Evolutionary conservation across 805 yeast genomes (phyloP).

Genomic region (Clavispora asparagi): DNA sequence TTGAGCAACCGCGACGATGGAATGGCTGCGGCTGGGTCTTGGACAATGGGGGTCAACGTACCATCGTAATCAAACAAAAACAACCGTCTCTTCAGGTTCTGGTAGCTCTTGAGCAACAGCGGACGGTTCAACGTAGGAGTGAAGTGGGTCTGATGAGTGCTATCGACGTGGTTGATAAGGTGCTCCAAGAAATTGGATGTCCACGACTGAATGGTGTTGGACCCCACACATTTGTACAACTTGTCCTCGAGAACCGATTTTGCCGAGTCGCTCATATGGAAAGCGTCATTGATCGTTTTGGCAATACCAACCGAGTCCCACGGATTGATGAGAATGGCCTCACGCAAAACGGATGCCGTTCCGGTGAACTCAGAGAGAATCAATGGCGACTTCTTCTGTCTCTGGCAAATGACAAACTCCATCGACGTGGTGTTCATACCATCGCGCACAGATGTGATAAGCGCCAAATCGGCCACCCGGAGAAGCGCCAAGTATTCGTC

Average conservation of each 20-base stretch:
- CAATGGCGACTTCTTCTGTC: conserved; percentile 66
- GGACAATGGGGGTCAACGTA: conserved; percentile 91
- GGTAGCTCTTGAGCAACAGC: conserved; percentile 53
- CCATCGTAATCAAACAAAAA: conserved; percentile 97
- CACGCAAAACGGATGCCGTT: conserved; percentile 62
- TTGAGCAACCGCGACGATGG: conserved; percentile 71
- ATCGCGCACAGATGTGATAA: conserved; percentile 88
- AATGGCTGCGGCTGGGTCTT: conserved; percentile 97
- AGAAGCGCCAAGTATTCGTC: conserved; percentile 87
- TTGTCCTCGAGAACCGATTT: conserved; percentile 44
- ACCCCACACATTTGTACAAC: conserved; percentile 58
- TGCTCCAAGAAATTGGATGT: conserved; percentile 55
- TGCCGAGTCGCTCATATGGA: conserved; percentile 47
- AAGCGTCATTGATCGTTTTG: conserved; percentile 66
- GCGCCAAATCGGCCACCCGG: conserved; percentile 83
- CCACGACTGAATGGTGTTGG: conserved; percentile 79
- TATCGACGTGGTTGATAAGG: conserved; percentile 36
- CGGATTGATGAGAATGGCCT: conserved; percentile 85
- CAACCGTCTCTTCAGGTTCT: conserved; percentile 58
- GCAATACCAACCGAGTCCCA: conserved; percentile 97
- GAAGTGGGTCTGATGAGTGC: conserved; percentile 41
- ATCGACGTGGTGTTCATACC: conserved; percentile 95
- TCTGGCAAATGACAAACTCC: conserved; percentile 87
- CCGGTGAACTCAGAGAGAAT: conserved; percentile 93
- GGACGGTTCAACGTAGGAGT: conserved; percentile 79